A percentile compares a stretch with the other conserved stretches of the same genome.
These are phyloP conservation scores for Hymenoscyphus infarciens DNA, from an alignment of 2,329 filamentous ascomycete species.

Conservation along the genomic window DNA sequence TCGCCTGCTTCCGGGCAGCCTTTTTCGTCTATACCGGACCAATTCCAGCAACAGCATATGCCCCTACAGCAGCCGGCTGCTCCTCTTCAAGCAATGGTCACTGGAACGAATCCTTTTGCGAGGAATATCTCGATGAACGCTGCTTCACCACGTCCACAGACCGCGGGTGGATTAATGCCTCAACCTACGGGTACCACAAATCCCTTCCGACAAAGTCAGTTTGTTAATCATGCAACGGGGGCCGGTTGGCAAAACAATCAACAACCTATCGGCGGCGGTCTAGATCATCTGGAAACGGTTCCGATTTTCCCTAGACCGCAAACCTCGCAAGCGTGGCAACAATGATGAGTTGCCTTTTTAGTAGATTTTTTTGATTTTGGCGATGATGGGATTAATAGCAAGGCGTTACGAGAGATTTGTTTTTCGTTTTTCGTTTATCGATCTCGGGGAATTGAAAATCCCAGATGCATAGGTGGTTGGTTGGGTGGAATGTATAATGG, in stretches of 20 bases:
- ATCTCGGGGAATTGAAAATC: neutral
- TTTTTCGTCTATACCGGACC: slow-evolving; percentile 36
- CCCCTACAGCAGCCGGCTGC: slow-evolving; percentile 40
- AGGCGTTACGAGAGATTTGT: slow-evolving; percentile 31
- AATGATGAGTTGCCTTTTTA: slow-evolving; percentile 19
- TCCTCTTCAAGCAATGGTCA: slow-evolving; percentile 54
- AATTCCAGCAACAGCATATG: slow-evolving; percentile 35
- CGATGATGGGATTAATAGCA: slow-evolving; percentile 27
- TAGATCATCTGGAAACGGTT: slow-evolving; percentile 75
- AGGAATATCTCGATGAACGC: slow-evolving; percentile 40
- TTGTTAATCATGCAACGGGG: slow-evolving; percentile 85
- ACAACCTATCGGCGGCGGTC: slow-evolving; percentile 73
- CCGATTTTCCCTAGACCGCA: slow-evolving; percentile 82
- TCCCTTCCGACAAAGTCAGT: slow-evolving; percentile 86
- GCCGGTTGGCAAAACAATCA: slow-evolving; percentile 82
- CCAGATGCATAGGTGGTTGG: neutral
- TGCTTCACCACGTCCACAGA: slow-evolving; percentile 27
- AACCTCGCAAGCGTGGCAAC: slow-evolving; percentile 59
- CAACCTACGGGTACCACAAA: slow-evolving; percentile 89
- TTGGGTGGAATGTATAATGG: neutral
- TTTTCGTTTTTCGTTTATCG: slow-evolving; percentile 1
- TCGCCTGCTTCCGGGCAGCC: slow-evolving; percentile 36
- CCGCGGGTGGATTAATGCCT: slow-evolving; percentile 53
- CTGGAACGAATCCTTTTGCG: slow-evolving; percentile 70
- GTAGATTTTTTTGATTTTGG: slow-evolving; percentile 16